Evolutionary conservation across 495 filamentous ascomycete genomes (phyloP).

Genomic region (Xylaria venustula): DNA sequence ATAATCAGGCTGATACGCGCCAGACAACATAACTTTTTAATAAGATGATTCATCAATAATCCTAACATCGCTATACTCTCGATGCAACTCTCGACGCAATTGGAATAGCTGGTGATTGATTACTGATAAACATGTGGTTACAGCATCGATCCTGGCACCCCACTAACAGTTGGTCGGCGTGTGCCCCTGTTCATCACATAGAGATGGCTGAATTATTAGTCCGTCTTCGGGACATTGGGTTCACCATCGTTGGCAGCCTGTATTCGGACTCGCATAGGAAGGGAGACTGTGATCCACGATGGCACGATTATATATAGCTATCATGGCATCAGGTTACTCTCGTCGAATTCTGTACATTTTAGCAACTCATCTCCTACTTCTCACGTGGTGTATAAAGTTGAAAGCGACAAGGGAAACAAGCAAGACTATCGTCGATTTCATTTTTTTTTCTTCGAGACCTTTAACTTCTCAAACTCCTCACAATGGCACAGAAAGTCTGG

Average conservation of each 20-base stretch:
- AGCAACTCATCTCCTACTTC: neutral
- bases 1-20: no score
- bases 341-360: neutral
- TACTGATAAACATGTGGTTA: no score
- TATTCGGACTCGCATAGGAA: neutral
- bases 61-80: no score
- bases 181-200: neutral
- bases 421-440: neutral
- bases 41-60: no score
- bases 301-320: neutral
- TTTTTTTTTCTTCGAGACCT: neutral
- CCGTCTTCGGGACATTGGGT: neutral
- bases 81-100: no score
- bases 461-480: neutral
- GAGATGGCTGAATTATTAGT: neutral
- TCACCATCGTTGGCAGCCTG: neutral
- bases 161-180: no score
- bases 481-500: constrained; percentile 36
- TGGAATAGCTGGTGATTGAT: no score
- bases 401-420: no score
- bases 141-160: no score
- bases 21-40: no score
- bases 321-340: neutral
- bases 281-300: neutral
- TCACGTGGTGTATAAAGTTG: no score